Percentiles rank a stretch among this genome's conserved stretches.
Evolutionary conservation across 2,329 filamentous ascomycete species (phyloP).

Genomic region (Microthyrium microscopicum): DNA sequence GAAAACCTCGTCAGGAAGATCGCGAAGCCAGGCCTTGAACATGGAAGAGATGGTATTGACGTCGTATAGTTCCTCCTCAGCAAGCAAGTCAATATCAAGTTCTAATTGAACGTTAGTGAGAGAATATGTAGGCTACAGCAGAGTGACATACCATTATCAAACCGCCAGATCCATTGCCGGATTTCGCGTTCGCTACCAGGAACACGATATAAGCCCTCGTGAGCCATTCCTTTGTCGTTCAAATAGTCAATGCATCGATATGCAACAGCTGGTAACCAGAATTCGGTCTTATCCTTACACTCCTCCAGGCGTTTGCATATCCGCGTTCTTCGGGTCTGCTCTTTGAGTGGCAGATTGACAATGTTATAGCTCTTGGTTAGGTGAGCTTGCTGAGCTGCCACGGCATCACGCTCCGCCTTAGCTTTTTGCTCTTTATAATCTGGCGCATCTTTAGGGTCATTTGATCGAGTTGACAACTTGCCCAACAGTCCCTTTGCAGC

Average conservation of each 20-base stretch:
- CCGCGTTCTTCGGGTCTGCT: conserved; percentile 78
- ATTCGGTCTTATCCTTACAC: conserved; percentile 76
- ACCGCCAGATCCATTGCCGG: conserved; percentile 82
- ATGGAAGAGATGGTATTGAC: conserved; percentile 94
- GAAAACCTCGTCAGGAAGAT: conserved; percentile 87
- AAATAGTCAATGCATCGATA: conserved; percentile 92
- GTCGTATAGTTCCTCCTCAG: conserved; percentile 76
- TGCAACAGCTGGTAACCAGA: conserved; percentile 94
- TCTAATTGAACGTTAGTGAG: conserved; percentile 31
- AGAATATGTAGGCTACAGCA: neutral
- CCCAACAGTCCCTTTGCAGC: conserved; percentile 71
- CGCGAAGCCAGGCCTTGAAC: conserved; percentile 89
- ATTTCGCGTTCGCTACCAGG: conserved; percentile 82
- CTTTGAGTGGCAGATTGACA: conserved; percentile 69
- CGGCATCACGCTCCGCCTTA: conserved; percentile 46
- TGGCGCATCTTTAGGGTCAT: too few species aligned
- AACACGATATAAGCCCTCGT: conserved; percentile 84
- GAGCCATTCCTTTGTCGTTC: conserved; percentile 85
- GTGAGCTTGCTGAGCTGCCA: conserved; percentile 60
- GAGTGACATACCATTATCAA: conserved; percentile 53
- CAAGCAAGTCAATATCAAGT: conserved; percentile 77
- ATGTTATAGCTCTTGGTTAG: conserved; percentile 66
- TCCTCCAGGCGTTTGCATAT: conserved; percentile 62
- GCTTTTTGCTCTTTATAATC: too few species aligned
- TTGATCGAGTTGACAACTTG: conserved; percentile 58